Evolutionary conservation across 805 yeast species (phyloP), one percentile per base, ranked within the genome.

Genomic region (Starmerella bombi): DNA sequence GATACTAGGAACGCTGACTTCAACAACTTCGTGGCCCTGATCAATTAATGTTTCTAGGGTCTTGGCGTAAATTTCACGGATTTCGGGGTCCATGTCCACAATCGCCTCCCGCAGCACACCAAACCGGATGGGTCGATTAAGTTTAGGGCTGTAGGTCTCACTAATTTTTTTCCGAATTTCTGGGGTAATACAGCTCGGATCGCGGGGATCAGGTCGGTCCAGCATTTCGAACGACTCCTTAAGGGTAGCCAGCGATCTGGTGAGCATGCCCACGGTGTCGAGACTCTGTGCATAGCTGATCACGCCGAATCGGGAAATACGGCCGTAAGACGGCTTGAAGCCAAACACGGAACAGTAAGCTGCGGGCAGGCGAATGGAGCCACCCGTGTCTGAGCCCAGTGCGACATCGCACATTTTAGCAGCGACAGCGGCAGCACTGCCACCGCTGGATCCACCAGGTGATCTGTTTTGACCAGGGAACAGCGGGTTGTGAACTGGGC

Each of bases 311-410:
- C 99, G 65, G 0, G 96, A 85, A 2, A 91, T 64, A 29, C 94
- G 67, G 0, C 98, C 98, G 58, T 91, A 91, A 0, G 91, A 70
- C 1, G 98, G 98, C 58, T 91, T 91, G 63, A 84, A 84, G 1
- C 98, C 98, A 23, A 74, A 62, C 0, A 80, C 69, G 1, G 86
- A 82, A 50, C 88, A 77, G 57, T 79, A 84, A 16, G 93, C 77
- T 1, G 94, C 93, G 0, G 99, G 99, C 17, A 83, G 64, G 45
- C 99, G 68, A 0, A 91, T 83, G 0, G 96, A 84, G 0, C 99
- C 99, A 4, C 99, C 99, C 0, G 99, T 91, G 53, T 91, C 99
- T 1, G 97, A 81, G 0, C 98, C 99, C 28, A 91, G 59, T 1
- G 93, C 72, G 22, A 81, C 75, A 55, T 79, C 83, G 25, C 75